Evolutionary conservation across 2,329 filamentous ascomycete genomes (phyloP), one percentile per base, ranked within the genome.

Genomic region (Ascochyta viciae-villosae): DNA sequence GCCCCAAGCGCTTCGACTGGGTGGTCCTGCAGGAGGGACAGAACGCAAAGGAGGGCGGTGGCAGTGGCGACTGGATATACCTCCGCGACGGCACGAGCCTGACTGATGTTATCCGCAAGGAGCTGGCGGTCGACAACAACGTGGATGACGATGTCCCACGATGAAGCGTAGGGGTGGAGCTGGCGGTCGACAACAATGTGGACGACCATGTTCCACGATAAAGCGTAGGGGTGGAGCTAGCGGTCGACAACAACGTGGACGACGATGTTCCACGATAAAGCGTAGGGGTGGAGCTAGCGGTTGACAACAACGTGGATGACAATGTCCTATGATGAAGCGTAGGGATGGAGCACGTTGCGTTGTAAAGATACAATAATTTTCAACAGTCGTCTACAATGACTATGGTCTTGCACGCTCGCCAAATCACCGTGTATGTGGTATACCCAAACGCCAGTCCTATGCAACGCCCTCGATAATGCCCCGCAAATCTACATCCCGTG

Each of bases 1-100:
- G 95, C 0, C 95, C 95, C 13, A 97, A 97, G 79, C 88, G 94
- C 55, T 99, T 89, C 80, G 93, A 98, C 76, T 99, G 91, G 85
- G 89, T 96, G 51, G 75, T 93, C 46, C 67, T 81, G 42, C 87
- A 88, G 55, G 91, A 95, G 67, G 82, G 85, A 29, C 89, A 92
- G 81, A 78, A 87, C 67, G 84, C 92, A 72, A 96, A 96, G 79
- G 89, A 93, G 76, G 92, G 88, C 29, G 89, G 87, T 2, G 88
- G 83, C 2, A 74, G 76, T 9, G 91, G 91, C 27, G 84, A 89
- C 60, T 99, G 95, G 95, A 83, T 98, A 43, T 98, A 97, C 74
- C 77, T 91, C 54, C 83, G 94, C 43, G 93, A 98, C 74, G 89
- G 89, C n/a, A 86, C 85, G 43, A 89, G 87, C 39, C 78, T 99